A percentile compares a stretch with the other conserved stretches of the same genome.
Conservation (phyloP, 1,284 basidiomycete species). For the Fistulina hepatica region DNA sequence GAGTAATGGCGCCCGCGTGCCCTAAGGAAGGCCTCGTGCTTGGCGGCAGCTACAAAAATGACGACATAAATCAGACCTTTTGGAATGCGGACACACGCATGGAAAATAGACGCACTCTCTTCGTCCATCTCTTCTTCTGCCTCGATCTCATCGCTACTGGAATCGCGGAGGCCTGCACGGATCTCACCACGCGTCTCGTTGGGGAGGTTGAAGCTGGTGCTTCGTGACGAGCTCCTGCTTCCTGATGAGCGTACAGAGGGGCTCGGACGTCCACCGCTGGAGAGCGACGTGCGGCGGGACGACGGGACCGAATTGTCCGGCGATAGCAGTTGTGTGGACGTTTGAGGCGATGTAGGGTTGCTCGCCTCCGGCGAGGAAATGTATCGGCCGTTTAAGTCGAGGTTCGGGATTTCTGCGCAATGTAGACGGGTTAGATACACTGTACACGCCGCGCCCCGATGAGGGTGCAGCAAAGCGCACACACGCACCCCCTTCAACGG, state of each 20-base stretch:
- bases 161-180: conserved; percentile 32
- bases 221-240: conserved; percentile 62
- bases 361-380: conserved; percentile 17
- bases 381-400: conserved; percentile 40
- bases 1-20: conserved; percentile 82
- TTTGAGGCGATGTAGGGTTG: conserved; percentile 13
- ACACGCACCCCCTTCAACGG: conserved; percentile 63
- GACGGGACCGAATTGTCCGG: conserved; percentile 30
- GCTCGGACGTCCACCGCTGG: conserved; percentile 40
- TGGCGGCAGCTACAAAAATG: conserved; percentile 49
- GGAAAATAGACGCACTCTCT: conserved; percentile 56
- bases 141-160: conserved; percentile 53
- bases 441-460: too few relatives aligned
- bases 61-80: conserved; percentile 5
- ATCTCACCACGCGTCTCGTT: conserved; percentile 53
- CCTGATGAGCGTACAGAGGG: conserved; percentile 42
- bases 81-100: conserved; percentile 5
- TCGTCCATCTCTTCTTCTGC: conserved; percentile 77
- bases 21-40: conserved; percentile 74
- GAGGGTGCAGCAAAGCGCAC: not conserved
- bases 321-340: conserved; percentile 2
- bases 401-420: conserved; percentile 51
- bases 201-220: conserved; percentile 75
- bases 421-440: conserved; percentile 1
- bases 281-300: conserved; percentile 73